A percentile compares a stretch with the other conserved stretches of the same genome.
Conservation (phyloP, 345 rosid genomes). For the Rhizophora apiculata region DNA sequence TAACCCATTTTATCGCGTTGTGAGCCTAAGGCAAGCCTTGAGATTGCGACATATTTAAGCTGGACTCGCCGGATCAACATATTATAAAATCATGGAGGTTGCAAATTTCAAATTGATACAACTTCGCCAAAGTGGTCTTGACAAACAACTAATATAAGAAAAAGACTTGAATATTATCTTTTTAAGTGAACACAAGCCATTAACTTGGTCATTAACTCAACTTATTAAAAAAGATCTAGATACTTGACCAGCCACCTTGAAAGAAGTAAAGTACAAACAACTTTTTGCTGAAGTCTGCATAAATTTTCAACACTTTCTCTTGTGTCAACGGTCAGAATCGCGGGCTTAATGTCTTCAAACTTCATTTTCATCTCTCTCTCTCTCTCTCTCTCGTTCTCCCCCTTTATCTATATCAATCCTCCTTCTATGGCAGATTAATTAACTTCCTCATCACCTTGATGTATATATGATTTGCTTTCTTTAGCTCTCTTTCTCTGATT, state of each 20-base stretch:
- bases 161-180: too few relatives aligned
- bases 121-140: neutral
- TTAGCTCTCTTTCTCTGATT: neutral
- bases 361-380: neutral
- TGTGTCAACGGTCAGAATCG: conserved; percentile 75
- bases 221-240: too few relatives aligned
- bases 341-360: conserved; percentile 31
- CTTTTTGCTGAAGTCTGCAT: neutral
- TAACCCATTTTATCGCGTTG: too few relatives aligned
- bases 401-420: neutral
- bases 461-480: neutral
- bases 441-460: too few relatives aligned
- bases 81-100: too few relatives aligned
- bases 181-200: too few relatives aligned
- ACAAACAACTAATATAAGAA: neutral
- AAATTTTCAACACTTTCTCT: neutral
- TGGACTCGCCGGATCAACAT: too few relatives aligned
- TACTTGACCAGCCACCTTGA: neutral
- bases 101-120: neutral
- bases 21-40: too few relatives aligned
- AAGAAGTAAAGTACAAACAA: neutral
- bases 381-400: conserved; percentile 2
- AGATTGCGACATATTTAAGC: too few relatives aligned
- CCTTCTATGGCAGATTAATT: neutral
- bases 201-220: too few relatives aligned